Base-by-base conservation (phyloP, 2,329 filamentous ascomycete species). In the Colletotrichum sp. region DNA sequence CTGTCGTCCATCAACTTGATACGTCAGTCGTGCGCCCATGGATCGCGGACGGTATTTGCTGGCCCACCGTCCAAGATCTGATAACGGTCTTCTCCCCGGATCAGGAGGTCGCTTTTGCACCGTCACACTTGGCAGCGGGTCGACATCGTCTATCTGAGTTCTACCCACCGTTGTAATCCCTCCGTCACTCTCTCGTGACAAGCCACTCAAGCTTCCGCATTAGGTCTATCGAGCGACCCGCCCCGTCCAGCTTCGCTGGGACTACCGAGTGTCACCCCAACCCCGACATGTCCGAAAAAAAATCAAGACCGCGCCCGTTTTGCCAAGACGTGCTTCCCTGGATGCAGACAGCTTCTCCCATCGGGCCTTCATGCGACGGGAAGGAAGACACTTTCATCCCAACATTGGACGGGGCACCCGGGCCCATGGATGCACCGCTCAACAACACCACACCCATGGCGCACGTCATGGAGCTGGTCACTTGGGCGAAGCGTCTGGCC, bases 121-220 rank as follows among this genome's bases (percentile, higher is more conserved):
- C 60, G 49, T 62, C 34, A 59, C 62, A 55, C 70, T 76, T 76
- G 70, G 70, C 70, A 69, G 73, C 70, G 73, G 70, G 74, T 74
- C 74, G 24, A 16, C 59, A 15, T 73, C 28, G 64, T 73, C 59
- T 74, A 74, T 69, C 65, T 76, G 74, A 69, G 64, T 62, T 75
- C 39, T 8, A 32, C 36, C 59, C 44, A 69, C 24, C 57, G 34
- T 16, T 65, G 44, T 34, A n/a, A 49, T 73, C 63, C 69, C 57
- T 69, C 64, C 64, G 32, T 76, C 64, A 49, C 26, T 34, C 52
- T 71, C 57, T 65, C 34, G 32, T n/a, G 44, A 64, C 49, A 49
- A 24, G 28, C 28, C n/a, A 55, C 39, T 65, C 28, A 65, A 73
- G 49, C 70, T 65, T 60, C 64, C 49, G 34, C 34, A 73, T 76